These are phyloP conservation scores for Abortiporus biennis DNA, from an alignment of 1,284 basidiomycete genomes.

Conservation along the genomic window DNA sequence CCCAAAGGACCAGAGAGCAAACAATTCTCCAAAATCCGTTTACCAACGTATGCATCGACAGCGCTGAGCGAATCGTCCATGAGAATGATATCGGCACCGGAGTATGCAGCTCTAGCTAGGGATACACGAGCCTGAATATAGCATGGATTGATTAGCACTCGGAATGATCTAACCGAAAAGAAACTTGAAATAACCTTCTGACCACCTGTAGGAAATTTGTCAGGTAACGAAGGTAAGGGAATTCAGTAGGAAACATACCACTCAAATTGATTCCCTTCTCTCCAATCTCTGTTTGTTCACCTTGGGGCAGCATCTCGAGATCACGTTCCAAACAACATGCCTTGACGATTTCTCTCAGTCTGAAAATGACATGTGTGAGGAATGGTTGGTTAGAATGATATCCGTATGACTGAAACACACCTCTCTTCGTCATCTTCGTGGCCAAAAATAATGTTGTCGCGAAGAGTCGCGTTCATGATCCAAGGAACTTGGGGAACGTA, in stretches of 20 bases:
- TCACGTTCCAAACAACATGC: conserved; percentile 65
- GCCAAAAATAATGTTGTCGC: conserved; percentile 66
- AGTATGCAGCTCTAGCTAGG: conserved; percentile 78
- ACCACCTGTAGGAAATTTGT: conserved; percentile 31
- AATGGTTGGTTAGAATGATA: conserved; percentile 5
- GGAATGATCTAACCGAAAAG: conserved; percentile 1
- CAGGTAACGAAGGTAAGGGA: conserved; percentile 3
- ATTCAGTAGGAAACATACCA: conserved; percentile 24
- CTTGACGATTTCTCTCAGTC: conserved; percentile 47
- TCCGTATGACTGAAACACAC: conserved; percentile 22
- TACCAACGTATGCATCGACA: conserved; percentile 68
- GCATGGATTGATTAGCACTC: conserved; percentile 27
- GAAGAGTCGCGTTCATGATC: conserved; percentile 72
- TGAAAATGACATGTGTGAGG: conserved; percentile 16
- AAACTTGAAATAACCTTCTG: conserved; percentile 53
- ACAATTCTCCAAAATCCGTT: conserved; percentile 55
- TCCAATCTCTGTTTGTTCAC: conserved; percentile 76
- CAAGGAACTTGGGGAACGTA: conserved; percentile 78
- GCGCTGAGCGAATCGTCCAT: conserved; percentile 70
- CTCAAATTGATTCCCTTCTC: conserved; percentile 76
- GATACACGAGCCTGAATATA: conserved; percentile 64
- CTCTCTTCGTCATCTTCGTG: conserved; percentile 47
- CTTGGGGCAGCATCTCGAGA: conserved; percentile 57
- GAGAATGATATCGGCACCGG: conserved; percentile 66
- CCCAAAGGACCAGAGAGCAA: conserved; percentile 51